Evolutionary conservation across 106 monocot genomes (phyloP), one percentile per base, ranked within the genome.

Genomic region (Amphibolis antarctica): DNA sequence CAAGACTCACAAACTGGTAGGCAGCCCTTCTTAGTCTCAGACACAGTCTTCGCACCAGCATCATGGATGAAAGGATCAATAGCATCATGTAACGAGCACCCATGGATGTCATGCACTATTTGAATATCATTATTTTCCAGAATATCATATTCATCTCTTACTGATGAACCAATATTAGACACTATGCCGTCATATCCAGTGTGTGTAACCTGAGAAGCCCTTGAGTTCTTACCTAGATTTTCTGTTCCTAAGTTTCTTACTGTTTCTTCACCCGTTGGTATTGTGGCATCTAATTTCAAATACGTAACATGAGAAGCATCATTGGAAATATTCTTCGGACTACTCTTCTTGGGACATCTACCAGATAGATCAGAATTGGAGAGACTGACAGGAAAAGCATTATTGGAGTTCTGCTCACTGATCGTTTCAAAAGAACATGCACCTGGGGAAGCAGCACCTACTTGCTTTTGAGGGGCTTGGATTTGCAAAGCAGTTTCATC

Each of bases 401-500:
- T 43, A 43, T 12, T 29, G 43, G 7, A 17, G 28, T 22, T 43
- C 3, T 60, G 60, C 42, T 43, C 9, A 0, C 28, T 43, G 21
- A 9, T 0, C 3, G 29, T 60, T 60, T 60, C 60, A 60, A 43
- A n/a, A 60, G 42, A 21, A 43, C 60, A 1, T 0, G 10, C 9
- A n/a, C 43, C 12, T 10, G 11, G 29, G 66, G 36, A 53, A 10
- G 49, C 22, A 42, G 29, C 45, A 56, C 1, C 54, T 74, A 46
- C 23, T 28, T 60, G 25, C 5, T 44, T 29, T 47, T 0, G 28
- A 42, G 54, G 56, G 22, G 29, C 56, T 77, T 70, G 53, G 49
- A 50, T 31, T 28, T 79, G 54, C 21, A 26, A 27, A 28, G 64
- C 43, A 29, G 48, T 51, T 63, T 79, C 77, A 53, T 68, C 79